A percentile compares a stretch with the other conserved stretches of the same genome.
Evolutionary conservation across 495 filamentous ascomycete species (phyloP).

Genomic region (Polyplosphaeria fusca): DNA sequence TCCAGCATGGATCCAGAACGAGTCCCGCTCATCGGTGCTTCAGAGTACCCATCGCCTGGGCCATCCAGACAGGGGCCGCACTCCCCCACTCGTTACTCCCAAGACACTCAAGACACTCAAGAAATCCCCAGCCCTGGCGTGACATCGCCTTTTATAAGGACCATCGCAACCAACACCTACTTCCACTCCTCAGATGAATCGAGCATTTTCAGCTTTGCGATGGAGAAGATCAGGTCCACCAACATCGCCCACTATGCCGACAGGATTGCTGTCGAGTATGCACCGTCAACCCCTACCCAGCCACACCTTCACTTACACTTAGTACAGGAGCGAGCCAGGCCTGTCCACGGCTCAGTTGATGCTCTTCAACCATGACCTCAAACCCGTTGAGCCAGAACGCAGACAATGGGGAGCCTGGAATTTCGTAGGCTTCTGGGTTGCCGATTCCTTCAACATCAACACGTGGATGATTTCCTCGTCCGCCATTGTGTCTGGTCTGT

Average conservation of each 20-base stretch:
- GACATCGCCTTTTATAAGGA: constrained; percentile 20
- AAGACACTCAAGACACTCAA: too few species aligned
- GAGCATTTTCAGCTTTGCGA: constrained; percentile 27
- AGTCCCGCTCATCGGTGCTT: too few species aligned
- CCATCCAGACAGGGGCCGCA: too few species aligned
- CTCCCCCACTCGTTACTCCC: too few species aligned
- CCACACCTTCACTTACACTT: too few species aligned
- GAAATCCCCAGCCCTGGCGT: too few species aligned
- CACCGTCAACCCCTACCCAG: too few species aligned
- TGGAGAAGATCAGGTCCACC: constrained; percentile 41
- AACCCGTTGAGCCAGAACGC: constrained; percentile 80
- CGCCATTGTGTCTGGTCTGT: constrained; percentile 72
- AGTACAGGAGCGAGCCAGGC: constrained; percentile 70
- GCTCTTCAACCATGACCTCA: constrained; percentile 84
- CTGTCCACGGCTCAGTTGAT: constrained; percentile 82
- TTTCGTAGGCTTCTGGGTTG: constrained; percentile 67
- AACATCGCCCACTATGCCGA: constrained; percentile 33
- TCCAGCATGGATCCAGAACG: too few species aligned
- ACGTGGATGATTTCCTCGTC: constrained; percentile 96
- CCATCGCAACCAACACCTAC: constrained; percentile 9
- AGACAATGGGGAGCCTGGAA: constrained; percentile 87
- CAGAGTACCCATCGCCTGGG: too few species aligned
- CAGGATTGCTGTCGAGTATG: constrained; percentile 70
- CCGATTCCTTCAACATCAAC: constrained; percentile 95
- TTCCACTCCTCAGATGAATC: constrained; percentile 21